Base-by-base conservation (phyloP, 2,329 filamentous ascomycete species). In the Ramularia endophylla region DNA sequence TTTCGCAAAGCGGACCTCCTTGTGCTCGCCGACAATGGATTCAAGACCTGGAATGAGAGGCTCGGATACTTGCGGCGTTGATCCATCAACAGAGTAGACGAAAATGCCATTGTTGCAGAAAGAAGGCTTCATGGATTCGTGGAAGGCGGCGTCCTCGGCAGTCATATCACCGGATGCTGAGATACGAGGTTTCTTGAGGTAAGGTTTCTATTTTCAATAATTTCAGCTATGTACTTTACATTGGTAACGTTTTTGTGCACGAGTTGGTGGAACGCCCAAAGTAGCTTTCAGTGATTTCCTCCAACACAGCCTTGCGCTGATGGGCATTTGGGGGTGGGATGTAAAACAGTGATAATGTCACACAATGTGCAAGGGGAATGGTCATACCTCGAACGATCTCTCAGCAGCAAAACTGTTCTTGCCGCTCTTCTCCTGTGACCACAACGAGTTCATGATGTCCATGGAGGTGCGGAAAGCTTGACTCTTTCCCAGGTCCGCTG, bases 391-490 rank as follows among this genome's bases (percentile, higher is more conserved):
- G 53, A 58, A 56, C 29, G 53, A 55, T 40, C 49, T 52, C 8
- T 38, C 41, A 15, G 40, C 45, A 15, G 45, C 44, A 15, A 38
- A 31, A 9, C 44, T 35, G 32, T 45, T 51, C 37, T 58, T 64
- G 76, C 56, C 65, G 50, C 73, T 73, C 68, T 77, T 80, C 47
- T 65, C 80, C 65, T 83, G 78, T 62, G 85, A 84, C 65, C 94
- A 95, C 41, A 95, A 71, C 35, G 87, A 94, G 62, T 94, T 90
- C 87, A 95, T 95, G 62, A 95, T 71, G 69, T 95, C 92, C 67
- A 97, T 94, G 58, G 85, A 89, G 15, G 85, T 95, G 15, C 81
- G 77, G 64, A 95, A 90, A 1, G 83, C 82, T 50, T 78, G 78
- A 31, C 56, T 60, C 44, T 55, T 55, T 17, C 51, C 48, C 5